Base-by-base conservation (phyloP, 225 moss, liverwort and hornwort genomes). In the Antitrichia curtipendula region DNA sequence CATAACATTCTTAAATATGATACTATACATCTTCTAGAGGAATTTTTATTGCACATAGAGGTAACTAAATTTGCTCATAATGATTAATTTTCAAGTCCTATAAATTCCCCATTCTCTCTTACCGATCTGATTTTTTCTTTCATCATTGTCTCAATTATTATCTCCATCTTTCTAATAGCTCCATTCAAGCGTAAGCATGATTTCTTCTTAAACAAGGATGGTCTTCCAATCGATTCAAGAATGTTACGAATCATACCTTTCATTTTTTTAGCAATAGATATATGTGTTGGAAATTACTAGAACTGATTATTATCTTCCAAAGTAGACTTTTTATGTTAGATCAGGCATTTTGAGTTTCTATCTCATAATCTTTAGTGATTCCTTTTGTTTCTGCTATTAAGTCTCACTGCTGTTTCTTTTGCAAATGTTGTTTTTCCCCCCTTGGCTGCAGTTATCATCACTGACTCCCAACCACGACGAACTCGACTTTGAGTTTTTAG, bases 401-500 rank as follows among this genome's bases (percentile, higher is more conserved):
- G 52, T 62, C 62, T 57, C 40, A 75, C 62, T 32, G 20, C 10
- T 62, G 4, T 43, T 61, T 40, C 40, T 66, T 28, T 36, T 28
- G 41, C 11, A 63, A 78, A 13, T 34, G 29, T 15, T 22, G 2
- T 49, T 29, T 32, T 60, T 69, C 7, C 17, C 8, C 68, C 57
- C 41, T 75, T 74, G 84, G 78, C n/a, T 71, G 53, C 91, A 95
- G 95, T 73, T 95, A 14, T 95, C 92, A 43, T 94, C 95, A 17
- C 58, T 82, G 65, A 91, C 91, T 63, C 34, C 40, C 8, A 92
- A 86, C 84, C 94, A 95, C 78, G 94, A 95, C 66, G 94, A 95
- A 78, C 89, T 95, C 32, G 95, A 95, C 90, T 95, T 95, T 28
- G 95, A 95, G 90, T 95, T 95, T 68, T 89, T 95, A 62, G 95